These are phyloP conservation scores for Grosmannia serpens DNA, from an alignment of 2,329 filamentous ascomycete genomes.

Conservation along the genomic window DNA sequence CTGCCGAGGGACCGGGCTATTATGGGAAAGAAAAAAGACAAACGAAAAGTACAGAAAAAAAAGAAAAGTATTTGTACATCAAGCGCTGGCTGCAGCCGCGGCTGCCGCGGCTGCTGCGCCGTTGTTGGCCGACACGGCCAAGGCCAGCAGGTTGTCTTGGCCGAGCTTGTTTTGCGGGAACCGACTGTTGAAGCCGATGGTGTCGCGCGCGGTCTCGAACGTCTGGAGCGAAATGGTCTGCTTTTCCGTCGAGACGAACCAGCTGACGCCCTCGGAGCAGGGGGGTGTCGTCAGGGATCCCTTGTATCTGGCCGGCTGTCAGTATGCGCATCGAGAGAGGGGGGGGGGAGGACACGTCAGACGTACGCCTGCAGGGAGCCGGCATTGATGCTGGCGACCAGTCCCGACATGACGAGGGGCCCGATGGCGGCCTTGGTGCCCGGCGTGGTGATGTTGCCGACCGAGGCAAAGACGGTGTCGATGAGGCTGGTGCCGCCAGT, in stretches of 20 bases:
- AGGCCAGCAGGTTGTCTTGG: slow-evolving; percentile 22
- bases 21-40: no score
- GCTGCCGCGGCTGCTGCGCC: background rate
- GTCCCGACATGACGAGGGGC: slow-evolving; percentile 31
- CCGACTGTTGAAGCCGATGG: slow-evolving; percentile 37
- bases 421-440: slow-evolving; percentile 27
- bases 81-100: background rate
- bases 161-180: slow-evolving; percentile 32
- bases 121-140: background rate
- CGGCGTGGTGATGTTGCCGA: slow-evolving; percentile 28
- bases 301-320: slow-evolving; percentile 22
- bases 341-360: background rate
- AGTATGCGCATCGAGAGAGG: background rate
- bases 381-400: slow-evolving; percentile 24
- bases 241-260: slow-evolving; percentile 34
- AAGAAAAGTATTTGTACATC: background rate
- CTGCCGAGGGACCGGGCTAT: no score
- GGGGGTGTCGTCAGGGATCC: slow-evolving; percentile 39
- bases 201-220: slow-evolving; percentile 26
- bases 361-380: slow-evolving; percentile 27
- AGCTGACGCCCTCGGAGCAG: slow-evolving; percentile 34
- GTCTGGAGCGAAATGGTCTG: slow-evolving; percentile 25
- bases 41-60: background rate
- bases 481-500: slow-evolving; percentile 27
- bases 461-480: slow-evolving; percentile 32